These are phyloP conservation scores for Tothia fuscella DNA, from an alignment of 2,329 filamentous ascomycete species.

Conservation along the genomic window DNA sequence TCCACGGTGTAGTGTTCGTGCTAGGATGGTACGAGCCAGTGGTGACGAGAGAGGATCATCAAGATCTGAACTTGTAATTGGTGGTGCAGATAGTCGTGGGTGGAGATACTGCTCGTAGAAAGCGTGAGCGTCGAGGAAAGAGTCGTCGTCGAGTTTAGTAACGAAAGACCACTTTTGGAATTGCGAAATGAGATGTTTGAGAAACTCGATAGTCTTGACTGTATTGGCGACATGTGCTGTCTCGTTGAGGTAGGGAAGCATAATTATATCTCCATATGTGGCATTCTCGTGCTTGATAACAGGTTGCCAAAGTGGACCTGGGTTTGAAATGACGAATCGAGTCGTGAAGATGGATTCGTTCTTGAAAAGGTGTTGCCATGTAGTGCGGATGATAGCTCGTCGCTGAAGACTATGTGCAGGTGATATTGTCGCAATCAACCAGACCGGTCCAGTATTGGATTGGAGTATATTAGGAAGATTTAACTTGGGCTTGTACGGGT, in stretches of 20 bases:
- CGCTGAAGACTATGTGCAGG: conserved; percentile 4
- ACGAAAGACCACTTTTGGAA: conserved; percentile 20
- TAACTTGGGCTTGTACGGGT: neutral
- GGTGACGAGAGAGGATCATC: neutral
- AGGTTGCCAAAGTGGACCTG: conserved; percentile 18
- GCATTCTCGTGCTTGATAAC: conserved; percentile 20
- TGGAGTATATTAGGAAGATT: neutral
- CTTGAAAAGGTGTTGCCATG: conserved; percentile 22
- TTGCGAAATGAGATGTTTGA: conserved; percentile 20
- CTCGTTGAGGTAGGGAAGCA: conserved; percentile 23
- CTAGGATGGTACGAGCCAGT: conserved; percentile 19
- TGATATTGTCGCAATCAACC: conserved; percentile 6
- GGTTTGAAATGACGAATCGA: conserved; percentile 24
- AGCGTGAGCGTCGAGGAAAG: conserved; percentile 22
- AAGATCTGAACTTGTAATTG: neutral
- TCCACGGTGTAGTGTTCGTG: conserved; percentile 19
- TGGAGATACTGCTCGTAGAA: conserved; percentile 22
- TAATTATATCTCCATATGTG: conserved; percentile 25
- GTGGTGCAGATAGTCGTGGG: conserved; percentile 15
- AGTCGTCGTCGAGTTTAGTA: conserved; percentile 24
- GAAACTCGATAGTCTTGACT: conserved; percentile 25
- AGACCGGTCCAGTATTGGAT: neutral
- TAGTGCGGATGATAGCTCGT: conserved; percentile 19
- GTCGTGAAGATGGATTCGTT: conserved; percentile 19
- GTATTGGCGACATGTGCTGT: conserved; percentile 23